These are phyloP conservation scores for Fusarium falciforme DNA, from an alignment of 2,329 filamentous ascomycete species.

Conservation along the genomic window DNA sequence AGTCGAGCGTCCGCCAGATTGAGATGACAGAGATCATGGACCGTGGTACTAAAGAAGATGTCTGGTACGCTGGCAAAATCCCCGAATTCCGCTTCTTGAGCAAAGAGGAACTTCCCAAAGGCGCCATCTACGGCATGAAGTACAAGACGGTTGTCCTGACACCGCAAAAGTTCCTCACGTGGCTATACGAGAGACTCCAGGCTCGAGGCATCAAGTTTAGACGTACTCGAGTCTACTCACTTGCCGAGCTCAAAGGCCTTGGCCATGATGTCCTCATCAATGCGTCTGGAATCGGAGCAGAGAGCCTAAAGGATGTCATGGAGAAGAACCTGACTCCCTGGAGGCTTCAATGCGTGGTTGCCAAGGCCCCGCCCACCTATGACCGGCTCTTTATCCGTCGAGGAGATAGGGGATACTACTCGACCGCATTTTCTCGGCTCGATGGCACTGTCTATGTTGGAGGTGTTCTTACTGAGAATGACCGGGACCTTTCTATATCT, in stretches of 20 bases:
- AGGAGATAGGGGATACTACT: background rate
- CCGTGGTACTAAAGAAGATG: background rate
- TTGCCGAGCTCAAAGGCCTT: background rate
- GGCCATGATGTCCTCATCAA: background rate
- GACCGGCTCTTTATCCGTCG: background rate
- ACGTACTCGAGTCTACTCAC: background rate
- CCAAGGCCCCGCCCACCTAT: background rate
- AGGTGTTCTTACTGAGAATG: background rate
- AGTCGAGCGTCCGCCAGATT: background rate
- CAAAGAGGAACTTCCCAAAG: background rate
- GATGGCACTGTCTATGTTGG: background rate
- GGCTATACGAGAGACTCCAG: background rate
- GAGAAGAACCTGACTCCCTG: background rate
- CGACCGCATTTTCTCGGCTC: background rate
- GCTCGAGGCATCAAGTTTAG: background rate
- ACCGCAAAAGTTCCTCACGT: background rate
- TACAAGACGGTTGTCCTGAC: background rate
- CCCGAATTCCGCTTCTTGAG: background rate
- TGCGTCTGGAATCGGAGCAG: background rate
- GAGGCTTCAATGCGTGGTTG: background rate
- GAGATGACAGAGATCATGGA: background rate
- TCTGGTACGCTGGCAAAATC: background rate
- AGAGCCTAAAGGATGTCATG: background rate
- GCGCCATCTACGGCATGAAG: background rate
- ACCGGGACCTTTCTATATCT: background rate